These are phyloP conservation scores for Botrytis deweyae DNA, from an alignment of 2,329 filamentous ascomycete genomes.

Conservation along the genomic window DNA sequence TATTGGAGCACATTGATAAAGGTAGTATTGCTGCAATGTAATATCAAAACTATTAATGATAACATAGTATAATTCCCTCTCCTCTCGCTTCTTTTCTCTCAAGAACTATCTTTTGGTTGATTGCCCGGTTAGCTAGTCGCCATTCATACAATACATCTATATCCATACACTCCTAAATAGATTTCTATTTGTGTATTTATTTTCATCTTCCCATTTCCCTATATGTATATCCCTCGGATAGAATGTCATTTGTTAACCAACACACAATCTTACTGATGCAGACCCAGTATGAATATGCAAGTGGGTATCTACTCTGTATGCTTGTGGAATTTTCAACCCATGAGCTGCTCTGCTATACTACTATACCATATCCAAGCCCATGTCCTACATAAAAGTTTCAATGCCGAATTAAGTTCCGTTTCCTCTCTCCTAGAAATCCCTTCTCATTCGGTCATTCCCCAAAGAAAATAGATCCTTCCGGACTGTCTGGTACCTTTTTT, in stretches of 20 bases:
- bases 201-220: neutral
- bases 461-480: neutral
- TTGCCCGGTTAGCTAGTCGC: neutral
- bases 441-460: neutral
- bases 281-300: neutral
- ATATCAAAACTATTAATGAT: neutral
- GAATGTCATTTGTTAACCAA: neutral
- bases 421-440: neutral
- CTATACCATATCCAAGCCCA: neutral
- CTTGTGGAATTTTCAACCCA: neutral
- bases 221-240: neutral
- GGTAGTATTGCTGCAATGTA: neutral
- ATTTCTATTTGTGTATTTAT: neutral
- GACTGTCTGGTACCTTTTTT: neutral
- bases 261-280: neutral
- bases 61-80: neutral
- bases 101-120: neutral
- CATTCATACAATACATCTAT: neutral
- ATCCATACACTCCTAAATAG: neutral
- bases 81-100: neutral
- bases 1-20: neutral
- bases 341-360: neutral
- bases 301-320: neutral
- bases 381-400: neutral
- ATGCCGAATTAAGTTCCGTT: neutral